These are phyloP conservation scores for Skeletonema tropicum DNA, from an alignment of 108 stramenopile genomes.

Conservation along the genomic window DNA sequence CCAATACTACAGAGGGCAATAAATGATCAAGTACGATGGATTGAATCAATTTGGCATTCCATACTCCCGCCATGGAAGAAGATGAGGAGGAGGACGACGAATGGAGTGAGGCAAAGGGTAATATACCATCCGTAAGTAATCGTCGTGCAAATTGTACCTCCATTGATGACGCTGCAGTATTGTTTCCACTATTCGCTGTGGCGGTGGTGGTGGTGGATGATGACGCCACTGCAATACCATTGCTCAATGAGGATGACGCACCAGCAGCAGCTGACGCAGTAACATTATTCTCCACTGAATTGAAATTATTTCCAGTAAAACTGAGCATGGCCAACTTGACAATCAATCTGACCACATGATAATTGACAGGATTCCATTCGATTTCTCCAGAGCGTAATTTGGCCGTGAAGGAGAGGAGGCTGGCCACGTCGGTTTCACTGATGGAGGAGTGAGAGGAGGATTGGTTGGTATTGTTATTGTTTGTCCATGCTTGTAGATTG, in stretches of 20 bases:
- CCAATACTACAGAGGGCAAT: conserved; percentile 4
- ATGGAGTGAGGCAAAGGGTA: conserved; percentile 24
- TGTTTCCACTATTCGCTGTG: background rate
- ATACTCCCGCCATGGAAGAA: background rate
- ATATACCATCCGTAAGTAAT: conserved; percentile 26
- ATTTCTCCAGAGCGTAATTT: background rate
- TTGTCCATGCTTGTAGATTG: background rate
- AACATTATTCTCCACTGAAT: background rate
- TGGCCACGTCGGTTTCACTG: background rate
- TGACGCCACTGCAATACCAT: background rate
- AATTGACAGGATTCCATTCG: background rate
- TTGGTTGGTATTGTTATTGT: background rate
- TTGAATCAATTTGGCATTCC: conserved; percentile 12
- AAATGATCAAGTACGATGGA: conserved; percentile 3
- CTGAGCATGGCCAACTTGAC: background rate
- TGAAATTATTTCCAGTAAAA: background rate
- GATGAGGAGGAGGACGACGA: background rate
- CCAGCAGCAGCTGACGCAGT: background rate
- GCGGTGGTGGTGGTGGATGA: too few species aligned
- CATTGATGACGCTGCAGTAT: background rate
- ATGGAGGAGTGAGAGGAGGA: background rate
- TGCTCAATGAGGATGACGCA: background rate
- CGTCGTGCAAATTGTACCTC: conserved; percentile 17
- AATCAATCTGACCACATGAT: background rate
- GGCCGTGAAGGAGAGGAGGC: background rate